Evolutionary conservation across 2,329 filamentous ascomycete species (phyloP).

Genomic region (Tolypocladium tropicale): DNA sequence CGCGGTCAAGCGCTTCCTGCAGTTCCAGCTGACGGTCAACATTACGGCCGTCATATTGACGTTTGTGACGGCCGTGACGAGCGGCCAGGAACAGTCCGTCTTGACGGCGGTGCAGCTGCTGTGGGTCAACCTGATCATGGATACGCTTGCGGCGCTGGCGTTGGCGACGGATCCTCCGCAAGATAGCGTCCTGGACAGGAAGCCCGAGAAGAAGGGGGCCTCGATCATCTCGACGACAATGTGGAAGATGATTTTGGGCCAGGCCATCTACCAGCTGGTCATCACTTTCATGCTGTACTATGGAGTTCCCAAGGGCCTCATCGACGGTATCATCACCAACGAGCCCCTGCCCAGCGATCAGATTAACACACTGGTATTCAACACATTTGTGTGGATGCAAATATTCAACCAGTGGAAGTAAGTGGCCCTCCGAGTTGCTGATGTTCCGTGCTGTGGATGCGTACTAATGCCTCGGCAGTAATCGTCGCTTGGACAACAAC

Average conservation of each 20-base stretch:
- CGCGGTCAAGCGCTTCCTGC: conserved; percentile 65
- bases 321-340: conserved; percentile 37
- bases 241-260: conserved; percentile 99
- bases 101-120: conserved; percentile 83
- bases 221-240: conserved; percentile 75
- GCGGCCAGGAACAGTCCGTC: conserved; percentile 57
- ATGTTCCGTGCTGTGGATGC: background rate
- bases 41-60: conserved; percentile 81
- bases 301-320: conserved; percentile 36
- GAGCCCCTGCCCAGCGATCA: conserved; percentile 28
- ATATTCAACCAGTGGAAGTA: conserved; percentile 97
- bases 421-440: conserved; percentile 27
- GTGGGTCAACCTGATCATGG: conserved; percentile 97
- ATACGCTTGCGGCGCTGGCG: conserved; percentile 82
- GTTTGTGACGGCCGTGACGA: conserved; percentile 77
- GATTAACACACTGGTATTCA: conserved; percentile 81
- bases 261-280: conserved; percentile 80
- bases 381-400: conserved; percentile 99
- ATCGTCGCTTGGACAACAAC: conserved; percentile 84
- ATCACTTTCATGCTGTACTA: conserved; percentile 77
- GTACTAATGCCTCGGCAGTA: conserved; percentile 35
- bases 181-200: conserved; percentile 68
- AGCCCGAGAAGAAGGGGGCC: conserved; percentile 48
- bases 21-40: conserved; percentile 79
- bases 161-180: conserved; percentile 86